Conservation (phyloP, 768 basidiomycete species). For the Vishniacozyma victoriae region DNA sequence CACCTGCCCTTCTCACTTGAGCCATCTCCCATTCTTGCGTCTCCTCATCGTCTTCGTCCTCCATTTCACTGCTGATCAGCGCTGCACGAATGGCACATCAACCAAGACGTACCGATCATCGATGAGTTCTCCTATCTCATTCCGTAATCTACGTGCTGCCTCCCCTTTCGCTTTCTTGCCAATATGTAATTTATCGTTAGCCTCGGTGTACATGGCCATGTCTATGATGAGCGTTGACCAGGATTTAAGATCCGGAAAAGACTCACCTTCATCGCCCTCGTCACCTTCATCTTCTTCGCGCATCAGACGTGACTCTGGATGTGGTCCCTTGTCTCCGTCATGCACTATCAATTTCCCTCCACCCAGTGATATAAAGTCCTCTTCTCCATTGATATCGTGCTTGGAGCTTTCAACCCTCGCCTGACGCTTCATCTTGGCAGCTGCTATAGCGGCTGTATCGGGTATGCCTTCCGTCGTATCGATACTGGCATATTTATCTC, state of each 20-base stretch:
- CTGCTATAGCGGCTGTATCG: slow-evolving; percentile 45
- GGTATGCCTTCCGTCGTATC: slow-evolving; percentile 46
- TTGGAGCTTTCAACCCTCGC: slow-evolving; percentile 35
- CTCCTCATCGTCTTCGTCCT: slow-evolving; percentile 48
- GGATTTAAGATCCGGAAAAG: neutral
- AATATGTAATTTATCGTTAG: slow-evolving; percentile 44
- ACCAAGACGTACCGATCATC: slow-evolving; percentile 29
- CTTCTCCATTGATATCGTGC: slow-evolving; percentile 21
- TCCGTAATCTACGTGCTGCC: slow-evolving; percentile 41
- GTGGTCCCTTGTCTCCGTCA: slow-evolving; percentile 38
- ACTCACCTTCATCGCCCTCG: slow-evolving; percentile 43
- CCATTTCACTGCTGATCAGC: slow-evolving; percentile 35
- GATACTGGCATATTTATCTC: slow-evolving; percentile 40
- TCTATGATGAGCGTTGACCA: slow-evolving; percentile 13
- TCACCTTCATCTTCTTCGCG: slow-evolving; percentile 51
- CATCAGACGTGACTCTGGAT: slow-evolving; percentile 48
- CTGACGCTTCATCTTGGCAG: slow-evolving; percentile 47
- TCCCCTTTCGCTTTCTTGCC: slow-evolving; percentile 47
- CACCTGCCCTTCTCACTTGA: slow-evolving; percentile 47
- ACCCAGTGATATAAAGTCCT: slow-evolving; percentile 48
- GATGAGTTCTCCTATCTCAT: slow-evolving; percentile 49
- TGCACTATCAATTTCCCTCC: slow-evolving; percentile 42
- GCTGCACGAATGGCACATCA: neutral
- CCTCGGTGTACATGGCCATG: slow-evolving; percentile 45
- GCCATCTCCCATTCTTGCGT: slow-evolving; percentile 48